Conservation (phyloP, 768 basidiomycete species). For the Terana coerulea region DNA sequence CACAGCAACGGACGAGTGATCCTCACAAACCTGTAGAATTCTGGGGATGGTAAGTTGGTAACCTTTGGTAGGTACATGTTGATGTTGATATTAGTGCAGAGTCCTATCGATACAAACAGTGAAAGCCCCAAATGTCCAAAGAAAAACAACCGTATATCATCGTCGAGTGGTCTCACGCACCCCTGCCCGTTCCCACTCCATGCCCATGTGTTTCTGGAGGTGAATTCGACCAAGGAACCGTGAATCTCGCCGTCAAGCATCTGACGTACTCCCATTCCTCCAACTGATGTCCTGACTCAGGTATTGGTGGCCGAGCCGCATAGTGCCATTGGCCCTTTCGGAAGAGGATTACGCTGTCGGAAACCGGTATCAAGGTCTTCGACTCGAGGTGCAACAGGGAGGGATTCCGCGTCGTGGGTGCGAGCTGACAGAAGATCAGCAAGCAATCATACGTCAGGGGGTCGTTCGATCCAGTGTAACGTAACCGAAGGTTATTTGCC, state of each 20-base stretch:
- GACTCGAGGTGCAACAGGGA: constrained; percentile 5
- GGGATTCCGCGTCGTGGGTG: constrained; percentile 5
- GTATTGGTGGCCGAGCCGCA: constrained; percentile 5
- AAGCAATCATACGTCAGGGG: constrained; percentile 10
- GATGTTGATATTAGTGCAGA: background rate
- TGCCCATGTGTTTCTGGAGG: background rate
- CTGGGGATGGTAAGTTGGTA: too few species aligned
- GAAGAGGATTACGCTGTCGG: constrained; percentile 10
- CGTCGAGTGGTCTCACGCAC: background rate
- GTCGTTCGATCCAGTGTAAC: constrained; percentile 6
- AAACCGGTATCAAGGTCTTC: constrained; percentile 9
- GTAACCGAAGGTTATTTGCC: background rate
- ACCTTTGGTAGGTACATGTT: too few species aligned
- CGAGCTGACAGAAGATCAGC: constrained; percentile 6
- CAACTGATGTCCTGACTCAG: background rate
- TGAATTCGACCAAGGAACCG: constrained; percentile 3
- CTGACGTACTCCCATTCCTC: constrained; percentile 11
- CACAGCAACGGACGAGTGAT: too few species aligned
- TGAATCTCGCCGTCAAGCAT: constrained; percentile 9
- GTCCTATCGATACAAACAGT: constrained; percentile 2
- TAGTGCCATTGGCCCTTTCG: constrained; percentile 9
- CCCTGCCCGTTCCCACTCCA: background rate
- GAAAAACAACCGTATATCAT: background rate
- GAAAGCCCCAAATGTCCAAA: background rate
- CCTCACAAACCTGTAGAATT: too few species aligned